phyloP scores from a whole-genome alignment of 1,284 basidiomycete species.

The Ustilago hordei region DNA sequence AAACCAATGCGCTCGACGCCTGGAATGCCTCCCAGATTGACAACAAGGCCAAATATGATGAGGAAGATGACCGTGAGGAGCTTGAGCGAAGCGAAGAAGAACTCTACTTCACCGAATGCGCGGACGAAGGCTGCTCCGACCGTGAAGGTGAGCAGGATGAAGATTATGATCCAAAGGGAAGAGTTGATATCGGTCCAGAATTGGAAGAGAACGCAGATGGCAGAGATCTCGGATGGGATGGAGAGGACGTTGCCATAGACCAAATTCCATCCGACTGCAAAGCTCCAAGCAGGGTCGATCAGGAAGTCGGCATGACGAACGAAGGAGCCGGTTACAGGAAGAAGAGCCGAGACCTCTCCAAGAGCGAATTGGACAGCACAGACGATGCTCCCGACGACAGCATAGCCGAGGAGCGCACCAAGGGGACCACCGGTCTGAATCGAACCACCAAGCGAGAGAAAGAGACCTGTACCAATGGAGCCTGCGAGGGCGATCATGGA shows the following conservation, averaged over 20 bases:
- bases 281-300: slow-evolving; percentile 80
- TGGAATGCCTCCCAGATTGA: slow-evolving; percentile 53
- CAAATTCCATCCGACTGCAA: slow-evolving; percentile 77
- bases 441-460: slow-evolving; percentile 50
- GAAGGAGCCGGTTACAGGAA: slow-evolving; percentile 77
- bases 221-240: slow-evolving; percentile 80
- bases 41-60: slow-evolving; percentile 55
- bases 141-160: slow-evolving; percentile 70
- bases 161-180: slow-evolving; percentile 71
- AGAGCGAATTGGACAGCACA: slow-evolving; percentile 54
- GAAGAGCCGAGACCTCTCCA: slow-evolving; percentile 70
- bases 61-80: slow-evolving; percentile 45
- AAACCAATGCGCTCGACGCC: slow-evolving; percentile 54
- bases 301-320: slow-evolving; percentile 83
- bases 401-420: slow-evolving; percentile 55
- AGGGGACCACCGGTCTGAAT: slow-evolving; percentile 56
- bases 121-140: slow-evolving; percentile 73
- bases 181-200: slow-evolving; percentile 57
- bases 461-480: slow-evolving; percentile 59
- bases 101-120: slow-evolving; percentile 77
- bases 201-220: slow-evolving; percentile 50
- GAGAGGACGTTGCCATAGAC: slow-evolving; percentile 70
- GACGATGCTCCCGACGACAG: slow-evolving; percentile 51
- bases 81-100: slow-evolving; percentile 41
- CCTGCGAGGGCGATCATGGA: slow-evolving; percentile 61